phyloP scores from a whole-genome alignment of 2,329 filamentous ascomycete species.

The Kalmusia sp. region DNA sequence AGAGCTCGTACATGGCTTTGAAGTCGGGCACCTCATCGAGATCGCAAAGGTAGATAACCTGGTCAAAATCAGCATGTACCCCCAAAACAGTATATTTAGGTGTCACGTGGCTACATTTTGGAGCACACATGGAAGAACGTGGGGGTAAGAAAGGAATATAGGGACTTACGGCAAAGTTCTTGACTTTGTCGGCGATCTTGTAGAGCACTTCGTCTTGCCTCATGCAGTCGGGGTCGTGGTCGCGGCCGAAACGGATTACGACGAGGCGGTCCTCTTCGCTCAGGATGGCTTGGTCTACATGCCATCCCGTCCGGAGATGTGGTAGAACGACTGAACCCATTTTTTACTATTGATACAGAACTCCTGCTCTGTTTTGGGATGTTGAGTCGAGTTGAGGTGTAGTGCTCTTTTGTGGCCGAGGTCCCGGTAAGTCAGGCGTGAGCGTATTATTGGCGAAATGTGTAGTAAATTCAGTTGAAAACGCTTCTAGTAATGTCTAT shows the following conservation, averaged over 20 bases:
- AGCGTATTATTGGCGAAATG: no score
- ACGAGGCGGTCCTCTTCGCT: slow-evolving; percentile 85
- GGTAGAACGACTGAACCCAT: slow-evolving; percentile 91
- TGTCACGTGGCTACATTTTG: background rate
- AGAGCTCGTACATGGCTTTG: slow-evolving; percentile 92
- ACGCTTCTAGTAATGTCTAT: no score
- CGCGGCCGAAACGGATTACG: slow-evolving; percentile 90
- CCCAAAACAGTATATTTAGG: no score
- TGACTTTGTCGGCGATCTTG: slow-evolving; percentile 90
- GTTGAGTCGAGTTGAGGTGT: background rate
- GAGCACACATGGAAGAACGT: background rate
- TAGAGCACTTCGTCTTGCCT: slow-evolving; percentile 92
- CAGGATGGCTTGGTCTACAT: slow-evolving; percentile 92
- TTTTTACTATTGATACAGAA: background rate
- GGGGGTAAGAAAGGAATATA: background rate
- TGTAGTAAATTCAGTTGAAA: no score
- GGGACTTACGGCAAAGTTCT: slow-evolving; percentile 73
- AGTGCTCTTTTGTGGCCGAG: no score
- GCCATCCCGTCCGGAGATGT: slow-evolving; percentile 91
- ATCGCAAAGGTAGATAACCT: slow-evolving; percentile 85
- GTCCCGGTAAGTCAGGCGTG: no score
- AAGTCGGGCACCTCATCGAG: slow-evolving; percentile 72
- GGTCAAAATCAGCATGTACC: background rate
- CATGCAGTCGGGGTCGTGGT: slow-evolving; percentile 82
- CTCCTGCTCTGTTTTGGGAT: background rate